Evolutionary conservation across 208 protist genomes (phyloP).

Genomic region (Wallacemonas rigidus): DNA sequence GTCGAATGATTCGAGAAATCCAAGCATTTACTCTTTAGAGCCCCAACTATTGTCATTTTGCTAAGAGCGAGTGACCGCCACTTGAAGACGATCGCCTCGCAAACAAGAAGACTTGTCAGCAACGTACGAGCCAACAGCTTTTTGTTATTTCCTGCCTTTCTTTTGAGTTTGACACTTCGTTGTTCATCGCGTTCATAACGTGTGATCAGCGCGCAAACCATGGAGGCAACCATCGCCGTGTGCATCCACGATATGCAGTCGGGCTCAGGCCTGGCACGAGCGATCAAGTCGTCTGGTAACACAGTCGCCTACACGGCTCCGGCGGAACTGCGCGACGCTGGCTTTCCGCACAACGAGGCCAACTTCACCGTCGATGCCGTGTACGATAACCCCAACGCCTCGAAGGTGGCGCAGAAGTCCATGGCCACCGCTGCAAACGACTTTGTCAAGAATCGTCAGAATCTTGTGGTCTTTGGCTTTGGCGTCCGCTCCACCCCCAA

Average conservation of each 20-base stretch:
- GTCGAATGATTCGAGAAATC: too few species aligned
- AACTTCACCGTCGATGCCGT: slow-evolving; percentile 67
- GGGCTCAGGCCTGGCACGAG: slow-evolving; percentile 33
- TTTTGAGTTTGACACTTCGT: neutral
- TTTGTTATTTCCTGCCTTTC: slow-evolving; percentile 15
- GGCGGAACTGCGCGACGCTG: slow-evolving; percentile 48
- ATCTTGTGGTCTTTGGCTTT: slow-evolving; percentile 84
- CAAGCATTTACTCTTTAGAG: too few species aligned
- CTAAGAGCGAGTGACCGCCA: too few species aligned
- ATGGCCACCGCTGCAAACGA: slow-evolving; percentile 46
- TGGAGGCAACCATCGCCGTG: slow-evolving; percentile 76
- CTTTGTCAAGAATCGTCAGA: slow-evolving; percentile 70
- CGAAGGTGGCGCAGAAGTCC: slow-evolving; percentile 29
- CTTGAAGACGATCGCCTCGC: too few species aligned
- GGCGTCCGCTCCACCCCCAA: slow-evolving; percentile 85
- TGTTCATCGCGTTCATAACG: too few species aligned
- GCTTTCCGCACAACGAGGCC: slow-evolving; percentile 70
- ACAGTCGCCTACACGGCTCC: slow-evolving; percentile 64
- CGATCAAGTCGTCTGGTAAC: slow-evolving; percentile 48
- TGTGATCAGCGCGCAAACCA: slow-evolving; percentile 5
- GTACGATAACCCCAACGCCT: slow-evolving; percentile 45
- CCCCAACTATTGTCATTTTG: too few species aligned
- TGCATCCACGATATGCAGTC: slow-evolving; percentile 63
- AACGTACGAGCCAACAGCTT: neutral
- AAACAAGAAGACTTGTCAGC: too few species aligned